Evolutionary conservation across 2,329 filamentous ascomycete species (phyloP), one percentile per base, ranked within the genome.

Genomic region (Laburnicola sp.): DNA sequence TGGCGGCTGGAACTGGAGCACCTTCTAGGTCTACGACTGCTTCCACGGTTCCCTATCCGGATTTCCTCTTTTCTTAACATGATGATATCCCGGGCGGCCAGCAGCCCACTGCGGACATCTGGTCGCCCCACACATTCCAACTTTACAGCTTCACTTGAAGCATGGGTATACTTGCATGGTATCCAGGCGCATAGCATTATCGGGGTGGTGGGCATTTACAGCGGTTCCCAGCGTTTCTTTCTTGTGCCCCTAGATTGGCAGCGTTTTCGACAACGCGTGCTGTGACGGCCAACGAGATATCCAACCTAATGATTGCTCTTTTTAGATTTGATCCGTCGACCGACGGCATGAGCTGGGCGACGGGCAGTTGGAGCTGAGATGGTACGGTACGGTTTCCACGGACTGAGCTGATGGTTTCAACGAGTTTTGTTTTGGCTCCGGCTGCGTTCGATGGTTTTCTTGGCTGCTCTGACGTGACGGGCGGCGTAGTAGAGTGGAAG

Each of bases 1-100:
- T 35, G 77, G 85, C 44, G 85, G 88, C 68, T 90, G 86, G 86
- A 86, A 88, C 72, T 90, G 87, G 87, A 89, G 87, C 76, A 90
- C 87, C 3, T 90, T 90, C 68, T 89, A 69, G 76, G 9, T 36
- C 7, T 11, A 16, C 31, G 23, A 23, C 30, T 22, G 23, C 10
- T 1, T 30, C 7, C 3, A 45, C 43, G 43, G 34, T n/a, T 45
- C 27, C 26, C 32, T 37, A 36, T 45, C 43, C n/a, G 25, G 34
- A 4, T 26, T 37, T 36, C 43, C 23, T 30, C 36, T 38, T 51
- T 45, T 53, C 50, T 48, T 51, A 50, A 50, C 45, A 49, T 35
- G 23, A 44, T 55, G 47, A 53, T 51, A 54, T 56, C 56, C 39
- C 42, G 47, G 50, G 41, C 48, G 27, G 30, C 40, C 50, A 27